Conservation (phyloP, 2,329 filamentous ascomycete genomes). For the Beauveria scarabaeidicola region DNA sequence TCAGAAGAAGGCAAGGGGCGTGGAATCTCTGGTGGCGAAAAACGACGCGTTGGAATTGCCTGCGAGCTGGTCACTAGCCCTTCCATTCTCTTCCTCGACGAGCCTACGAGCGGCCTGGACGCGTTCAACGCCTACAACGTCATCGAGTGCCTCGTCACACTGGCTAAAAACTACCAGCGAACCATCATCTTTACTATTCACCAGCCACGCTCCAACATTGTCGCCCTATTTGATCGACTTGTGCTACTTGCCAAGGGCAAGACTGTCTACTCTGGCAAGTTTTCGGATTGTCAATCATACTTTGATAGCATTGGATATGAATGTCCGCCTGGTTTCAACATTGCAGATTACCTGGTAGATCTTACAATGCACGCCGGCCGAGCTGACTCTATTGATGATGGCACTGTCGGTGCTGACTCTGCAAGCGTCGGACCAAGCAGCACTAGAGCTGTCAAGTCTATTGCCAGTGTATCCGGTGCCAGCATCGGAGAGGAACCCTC, state of each 20-base stretch:
- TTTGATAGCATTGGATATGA: slow-evolving; percentile 88
- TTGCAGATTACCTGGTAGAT: slow-evolving; percentile 95
- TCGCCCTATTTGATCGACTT: slow-evolving; percentile 91
- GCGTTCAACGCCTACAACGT: slow-evolving; percentile 98
- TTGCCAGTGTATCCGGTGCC: slow-evolving; percentile 71
- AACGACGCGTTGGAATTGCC: slow-evolving; percentile 90
- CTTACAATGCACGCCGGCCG: slow-evolving; percentile 89
- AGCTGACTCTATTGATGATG: slow-evolving; percentile 47
- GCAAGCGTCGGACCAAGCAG: slow-evolving; percentile 74
- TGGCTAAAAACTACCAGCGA: slow-evolving; percentile 93
- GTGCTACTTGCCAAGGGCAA: slow-evolving; percentile 81
- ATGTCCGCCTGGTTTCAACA: slow-evolving; percentile 95
- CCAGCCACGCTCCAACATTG: slow-evolving; percentile 95
- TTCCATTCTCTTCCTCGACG: slow-evolving; percentile 93
- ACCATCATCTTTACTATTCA: slow-evolving; percentile 98
- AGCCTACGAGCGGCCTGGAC: slow-evolving; percentile 92
- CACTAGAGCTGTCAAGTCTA: slow-evolving; percentile 79
- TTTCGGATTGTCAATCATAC: slow-evolving; percentile 79
- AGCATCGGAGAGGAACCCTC: slow-evolving; percentile 63
- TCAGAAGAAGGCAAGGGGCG: slow-evolving; percentile 91
- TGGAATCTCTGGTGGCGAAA: slow-evolving; percentile 95
- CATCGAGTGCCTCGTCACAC: slow-evolving; percentile 85
- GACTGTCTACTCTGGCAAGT: slow-evolving; percentile 89
- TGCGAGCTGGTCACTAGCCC: slow-evolving; percentile 97
- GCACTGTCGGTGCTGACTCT: slow-evolving; percentile 43